Evolutionary conservation across 2,329 filamentous ascomycete genomes (phyloP), one percentile per base, ranked within the genome.

Genomic region (Cladosporium sphaerospermum): DNA sequence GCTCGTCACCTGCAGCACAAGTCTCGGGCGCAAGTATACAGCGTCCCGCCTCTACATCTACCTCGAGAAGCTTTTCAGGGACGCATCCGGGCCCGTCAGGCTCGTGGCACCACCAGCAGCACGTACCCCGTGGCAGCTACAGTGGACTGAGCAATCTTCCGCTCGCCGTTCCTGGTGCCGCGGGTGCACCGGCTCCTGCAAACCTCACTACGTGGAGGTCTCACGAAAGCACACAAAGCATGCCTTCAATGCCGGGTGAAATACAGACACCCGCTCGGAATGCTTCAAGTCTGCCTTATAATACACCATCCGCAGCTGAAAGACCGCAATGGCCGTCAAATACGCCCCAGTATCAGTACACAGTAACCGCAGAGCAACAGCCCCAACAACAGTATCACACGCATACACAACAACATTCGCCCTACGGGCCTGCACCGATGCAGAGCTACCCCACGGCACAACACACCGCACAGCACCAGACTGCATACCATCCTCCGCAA

Each of bases 131-230:
- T 56, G 40, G 40, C 11, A 47, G 51, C 43, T 53, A 53, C 16
- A 40, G 45, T 9, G 37, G 43, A 6, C 31, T 42, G 28, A 18
- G 39, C 13, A 46, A 46, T 9, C 44, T 46, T 23, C 51, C 51
- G 18, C 51, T 62, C 39, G 54, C 56, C 9, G 52, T 62, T 11
- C 55, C 58, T 2, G 59, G 53, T 14, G 44, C 54, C 16, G 56
- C 48, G 23, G 36, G 58, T 6, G 53, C 60, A 7, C 47, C 58
- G 11, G 54, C 57, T 44, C 58, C 55, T 3, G 51, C 59, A 2
- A 55, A 45, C 13, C 52, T 64, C 44, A 59, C 62, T 10, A 56
- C 60, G 11, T 66, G 64, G 64, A 56, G 64, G 54, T 61, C 64
- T 11, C 64, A 65, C 40, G 64, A 66, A 14, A 59, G 55, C 28